Evolutionary conservation across 331 rosid species (phyloP).

Genomic region (Saraca asoca): DNA sequence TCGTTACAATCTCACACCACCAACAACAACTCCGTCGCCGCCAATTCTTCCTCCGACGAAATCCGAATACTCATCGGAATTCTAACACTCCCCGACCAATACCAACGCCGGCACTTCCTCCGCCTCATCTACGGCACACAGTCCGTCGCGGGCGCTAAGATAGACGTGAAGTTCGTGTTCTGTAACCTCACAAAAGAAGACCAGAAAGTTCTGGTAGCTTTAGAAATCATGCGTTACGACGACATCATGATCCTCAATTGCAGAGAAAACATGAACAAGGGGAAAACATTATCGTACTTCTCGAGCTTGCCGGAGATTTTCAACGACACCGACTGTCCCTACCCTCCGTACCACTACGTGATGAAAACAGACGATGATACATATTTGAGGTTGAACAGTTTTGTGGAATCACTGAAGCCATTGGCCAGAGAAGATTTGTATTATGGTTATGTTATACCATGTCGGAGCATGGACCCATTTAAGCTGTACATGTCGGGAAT

Average conservation of each 20-base stretch:
- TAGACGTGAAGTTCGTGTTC: slow-evolving; percentile 85
- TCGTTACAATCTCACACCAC: background rate
- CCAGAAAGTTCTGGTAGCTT: slow-evolving; percentile 59
- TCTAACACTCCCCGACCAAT: slow-evolving; percentile 90
- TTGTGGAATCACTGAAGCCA: slow-evolving; percentile 62
- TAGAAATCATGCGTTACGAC: slow-evolving; percentile 79
- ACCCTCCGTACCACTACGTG: slow-evolving; percentile 89
- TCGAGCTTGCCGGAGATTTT: slow-evolving; percentile 68
- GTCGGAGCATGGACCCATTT: slow-evolving; percentile 92
- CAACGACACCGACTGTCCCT: slow-evolving; percentile 38
- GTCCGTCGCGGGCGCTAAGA: slow-evolving; percentile 41
- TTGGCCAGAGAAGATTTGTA: slow-evolving; percentile 78
- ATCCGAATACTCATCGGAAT: slow-evolving; percentile 75
- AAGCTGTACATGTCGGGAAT: slow-evolving; percentile 91
- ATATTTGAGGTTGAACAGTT: slow-evolving; percentile 60
- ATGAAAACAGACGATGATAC: slow-evolving; percentile 90
- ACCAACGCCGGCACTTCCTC: slow-evolving; percentile 88
- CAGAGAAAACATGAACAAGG: slow-evolving; percentile 91
- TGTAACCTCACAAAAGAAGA: slow-evolving; percentile 92
- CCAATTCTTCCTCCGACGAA: slow-evolving; percentile 26
- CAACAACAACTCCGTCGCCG: background rate
- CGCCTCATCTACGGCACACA: slow-evolving; percentile 87
- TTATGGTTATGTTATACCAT: slow-evolving; percentile 91
- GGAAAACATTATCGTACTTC: slow-evolving; percentile 81
- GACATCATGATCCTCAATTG: slow-evolving; percentile 88